These are phyloP conservation scores for Colletotrichum higginsianum DNA, from an alignment of 2,329 filamentous ascomycete genomes.

Conservation along the genomic window DNA sequence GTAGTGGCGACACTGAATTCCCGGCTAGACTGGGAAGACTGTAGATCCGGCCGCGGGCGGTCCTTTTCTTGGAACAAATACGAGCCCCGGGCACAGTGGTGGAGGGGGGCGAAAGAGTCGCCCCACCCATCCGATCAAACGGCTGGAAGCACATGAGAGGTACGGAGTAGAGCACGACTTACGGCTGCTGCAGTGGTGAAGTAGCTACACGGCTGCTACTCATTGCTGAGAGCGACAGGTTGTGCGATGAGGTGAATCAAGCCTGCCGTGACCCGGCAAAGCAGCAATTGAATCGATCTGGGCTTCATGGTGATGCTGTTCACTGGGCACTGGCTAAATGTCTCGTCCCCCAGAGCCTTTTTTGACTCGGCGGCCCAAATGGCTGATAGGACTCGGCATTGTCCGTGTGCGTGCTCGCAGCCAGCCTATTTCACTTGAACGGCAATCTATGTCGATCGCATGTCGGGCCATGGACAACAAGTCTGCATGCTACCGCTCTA, in stretches of 20 bases:
- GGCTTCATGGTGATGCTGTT: not conserved
- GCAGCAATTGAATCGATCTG: not conserved
- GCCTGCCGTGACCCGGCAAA: not conserved
- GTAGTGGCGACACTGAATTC: not conserved
- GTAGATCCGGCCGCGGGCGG: conserved; percentile 35
- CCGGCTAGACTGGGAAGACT: conserved; percentile 16
- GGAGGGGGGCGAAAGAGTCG: conserved; percentile 13
- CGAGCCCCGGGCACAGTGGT: conserved; percentile 23
- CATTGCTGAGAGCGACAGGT: conserved; percentile 10
- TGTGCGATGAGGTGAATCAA: conserved; percentile 4
- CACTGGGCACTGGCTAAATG: not conserved
- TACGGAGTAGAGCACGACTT: not conserved
- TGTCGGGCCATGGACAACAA: not conserved
- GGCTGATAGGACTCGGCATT: not conserved
- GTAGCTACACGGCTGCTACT: not conserved
- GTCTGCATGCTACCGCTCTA: not conserved
- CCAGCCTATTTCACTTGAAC: not conserved
- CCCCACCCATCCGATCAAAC: conserved; percentile 34
- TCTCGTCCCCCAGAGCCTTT: too few species aligned
- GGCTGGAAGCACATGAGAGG: conserved; percentile 10
- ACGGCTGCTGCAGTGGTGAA: not conserved
- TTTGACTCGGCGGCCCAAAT: too few species aligned
- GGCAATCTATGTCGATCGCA: not conserved
- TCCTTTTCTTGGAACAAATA: conserved; percentile 42
- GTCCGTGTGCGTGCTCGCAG: not conserved